phyloP scores from a whole-genome alignment of 2,329 filamentous ascomycete species.

The Orbilia oligospora region DNA sequence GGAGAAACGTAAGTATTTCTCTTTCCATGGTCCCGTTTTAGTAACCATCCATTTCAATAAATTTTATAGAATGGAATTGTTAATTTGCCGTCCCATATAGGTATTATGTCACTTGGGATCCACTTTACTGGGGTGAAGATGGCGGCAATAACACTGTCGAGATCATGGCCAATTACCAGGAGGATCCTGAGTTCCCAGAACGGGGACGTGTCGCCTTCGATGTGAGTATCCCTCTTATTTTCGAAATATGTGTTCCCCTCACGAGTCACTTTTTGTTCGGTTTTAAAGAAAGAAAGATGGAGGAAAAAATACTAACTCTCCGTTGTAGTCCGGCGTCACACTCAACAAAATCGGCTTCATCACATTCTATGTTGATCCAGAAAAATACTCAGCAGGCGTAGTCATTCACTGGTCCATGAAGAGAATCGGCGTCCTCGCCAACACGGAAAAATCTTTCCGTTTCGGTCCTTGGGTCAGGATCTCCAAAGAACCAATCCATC shows the following conservation, averaged over 20 bases:
- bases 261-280: not conserved
- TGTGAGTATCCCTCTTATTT: conserved; percentile 23
- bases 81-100: conserved; percentile 21
- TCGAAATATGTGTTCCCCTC: not conserved
- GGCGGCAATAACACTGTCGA: conserved; percentile 49
- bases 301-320: not conserved
- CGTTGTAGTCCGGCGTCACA: conserved; percentile 48
- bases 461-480: conserved; percentile 40
- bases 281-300: not conserved
- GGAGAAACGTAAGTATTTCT: conserved; percentile 50
- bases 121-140: conserved; percentile 53
- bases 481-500: conserved; percentile 35
- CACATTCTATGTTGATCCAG: conserved; percentile 57
- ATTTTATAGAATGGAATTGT: not conserved
- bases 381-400: conserved; percentile 36
- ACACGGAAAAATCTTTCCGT: conserved; percentile 54
- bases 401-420: conserved; percentile 57
- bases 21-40: not conserved
- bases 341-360: conserved; percentile 52
- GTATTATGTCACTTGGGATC: conserved; percentile 59
- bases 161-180: conserved; percentile 47
- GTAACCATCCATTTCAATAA: not conserved
- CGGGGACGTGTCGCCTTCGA: conserved; percentile 53
- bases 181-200: conserved; percentile 25
- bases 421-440: conserved; percentile 38